Conservation (phyloP, 2,329 filamentous ascomycete genomes). For the Reticulascus tulasneorum region DNA sequence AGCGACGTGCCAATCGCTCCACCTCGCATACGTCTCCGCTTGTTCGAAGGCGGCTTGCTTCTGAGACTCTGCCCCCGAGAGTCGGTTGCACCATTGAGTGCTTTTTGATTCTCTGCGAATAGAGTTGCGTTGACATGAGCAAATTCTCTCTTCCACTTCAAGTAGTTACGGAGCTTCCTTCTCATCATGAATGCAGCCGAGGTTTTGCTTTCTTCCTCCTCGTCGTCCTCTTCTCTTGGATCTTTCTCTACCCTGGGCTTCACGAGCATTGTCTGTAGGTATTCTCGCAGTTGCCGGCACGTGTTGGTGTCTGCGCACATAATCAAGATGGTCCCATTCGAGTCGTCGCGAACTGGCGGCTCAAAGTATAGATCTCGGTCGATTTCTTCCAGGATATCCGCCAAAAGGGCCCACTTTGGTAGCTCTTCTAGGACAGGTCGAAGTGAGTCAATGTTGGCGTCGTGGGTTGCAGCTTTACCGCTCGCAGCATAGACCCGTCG, state of each 20-base stretch:
- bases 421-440: slow-evolving; percentile 86
- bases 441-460: slow-evolving; percentile 56
- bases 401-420: slow-evolving; percentile 86
- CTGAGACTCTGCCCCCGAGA: slow-evolving; percentile 45
- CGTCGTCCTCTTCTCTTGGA: slow-evolving; percentile 32
- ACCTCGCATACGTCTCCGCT: slow-evolving; percentile 78
- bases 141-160: slow-evolving; percentile 88
- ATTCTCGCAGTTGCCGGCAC: slow-evolving; percentile 85
- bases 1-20: slow-evolving; percentile 54
- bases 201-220: slow-evolving; percentile 52
- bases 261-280: slow-evolving; percentile 84
- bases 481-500: slow-evolving; percentile 77
- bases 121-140: slow-evolving; percentile 76
- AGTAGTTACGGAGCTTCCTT: slow-evolving; percentile 77
- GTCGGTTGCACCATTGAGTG: slow-evolving; percentile 64
- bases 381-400: slow-evolving; percentile 91
- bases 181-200: slow-evolving; percentile 89
- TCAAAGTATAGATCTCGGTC: slow-evolving; percentile 87
- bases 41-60: slow-evolving; percentile 72
- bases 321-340: slow-evolving; percentile 86
- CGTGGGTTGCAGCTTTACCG: slow-evolving; percentile 39
- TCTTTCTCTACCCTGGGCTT: slow-evolving; percentile 47
- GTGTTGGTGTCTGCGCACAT: slow-evolving; percentile 91
- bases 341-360: slow-evolving; percentile 70
- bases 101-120: slow-evolving; percentile 76